Percentiles rank a stretch among this genome's conserved stretches.
phyloP scores from a whole-genome alignment of 139 green algal genomes.

The Closterium sp. region DNA sequence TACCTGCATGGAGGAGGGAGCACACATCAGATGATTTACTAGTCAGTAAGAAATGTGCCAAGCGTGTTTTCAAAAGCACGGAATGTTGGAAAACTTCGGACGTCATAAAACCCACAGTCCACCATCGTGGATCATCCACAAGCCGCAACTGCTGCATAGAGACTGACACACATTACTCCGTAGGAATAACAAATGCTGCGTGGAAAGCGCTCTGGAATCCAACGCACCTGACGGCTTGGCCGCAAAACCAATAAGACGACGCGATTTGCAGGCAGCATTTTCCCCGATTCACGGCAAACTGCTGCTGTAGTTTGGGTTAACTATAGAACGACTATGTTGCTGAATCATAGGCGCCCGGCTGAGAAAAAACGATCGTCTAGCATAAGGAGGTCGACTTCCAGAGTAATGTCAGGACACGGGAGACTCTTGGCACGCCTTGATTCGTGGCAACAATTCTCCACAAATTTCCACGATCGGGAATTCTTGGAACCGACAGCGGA shows the following conservation, averaged over 20 bases:
- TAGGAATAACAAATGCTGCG: not conserved
- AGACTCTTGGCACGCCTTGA: not conserved
- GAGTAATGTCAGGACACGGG: not conserved
- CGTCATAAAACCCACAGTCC: no score
- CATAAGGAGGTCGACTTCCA: no score
- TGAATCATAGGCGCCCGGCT: no score
- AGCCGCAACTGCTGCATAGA: not conserved
- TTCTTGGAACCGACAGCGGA: not conserved
- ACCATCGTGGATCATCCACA: no score
- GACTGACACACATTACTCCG: not conserved
- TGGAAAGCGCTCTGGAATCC: not conserved
- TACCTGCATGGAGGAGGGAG: not conserved
- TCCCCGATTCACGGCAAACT: not conserved
- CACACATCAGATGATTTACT: not conserved
- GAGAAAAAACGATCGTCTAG: no score
- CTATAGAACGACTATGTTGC: no score
- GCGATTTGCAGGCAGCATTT: not conserved
- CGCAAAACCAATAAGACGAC: not conserved
- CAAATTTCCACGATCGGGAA: not conserved
- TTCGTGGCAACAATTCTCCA: no score
- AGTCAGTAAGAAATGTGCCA: no score
- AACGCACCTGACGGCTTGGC: not conserved
- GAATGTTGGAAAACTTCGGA: no score
- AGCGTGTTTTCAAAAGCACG: no score
- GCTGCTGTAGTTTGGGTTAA: not conserved